Conservation (phyloP, 1,284 basidiomycete species). For the Cutaneotrichosporon sp. region DNA sequence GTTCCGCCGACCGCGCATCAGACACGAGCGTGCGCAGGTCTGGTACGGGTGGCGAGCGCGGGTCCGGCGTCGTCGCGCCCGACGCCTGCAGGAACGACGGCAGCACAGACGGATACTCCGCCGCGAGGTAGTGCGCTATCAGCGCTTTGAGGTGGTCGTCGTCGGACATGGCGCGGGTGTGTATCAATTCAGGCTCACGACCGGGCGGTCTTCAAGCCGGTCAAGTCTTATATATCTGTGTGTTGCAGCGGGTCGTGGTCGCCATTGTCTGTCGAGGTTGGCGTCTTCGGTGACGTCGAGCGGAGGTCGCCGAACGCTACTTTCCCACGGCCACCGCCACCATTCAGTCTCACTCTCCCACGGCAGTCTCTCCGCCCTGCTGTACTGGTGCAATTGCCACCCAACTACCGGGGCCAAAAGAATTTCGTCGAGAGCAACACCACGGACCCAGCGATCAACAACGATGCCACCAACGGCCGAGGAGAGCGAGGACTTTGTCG, state of each 20-base stretch:
- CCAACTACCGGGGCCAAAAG: not conserved
- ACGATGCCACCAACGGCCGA: slow-evolving; percentile 47
- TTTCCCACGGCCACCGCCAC: not conserved
- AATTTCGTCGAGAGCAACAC: not conserved
- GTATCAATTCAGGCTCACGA: too few relatives aligned
- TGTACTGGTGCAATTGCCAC: not conserved
- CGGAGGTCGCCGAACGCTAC: not conserved
- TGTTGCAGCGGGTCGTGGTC: not conserved
- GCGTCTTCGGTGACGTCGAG: not conserved
- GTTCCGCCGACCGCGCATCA: slow-evolving; percentile 25
- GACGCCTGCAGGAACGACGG: slow-evolving; percentile 34
- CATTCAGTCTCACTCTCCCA: not conserved
- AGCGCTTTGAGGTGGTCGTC: slow-evolving; percentile 21
- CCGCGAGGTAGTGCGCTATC: slow-evolving; percentile 41
- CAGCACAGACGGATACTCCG: slow-evolving; percentile 37
- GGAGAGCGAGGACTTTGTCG: slow-evolving; percentile 69
- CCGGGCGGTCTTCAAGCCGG: too few relatives aligned
- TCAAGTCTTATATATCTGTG: too few relatives aligned
- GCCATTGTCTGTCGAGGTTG: not conserved
- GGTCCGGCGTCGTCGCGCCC: slow-evolving; percentile 24
- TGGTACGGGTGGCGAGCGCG: slow-evolving; percentile 24
- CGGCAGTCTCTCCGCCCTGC: too few relatives aligned
- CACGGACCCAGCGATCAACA: slow-evolving; percentile 4
- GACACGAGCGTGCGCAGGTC: slow-evolving; percentile 38
- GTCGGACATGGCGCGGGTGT: too few relatives aligned